These are phyloP conservation scores for Monilinia fructicola DNA, from an alignment of 2,329 filamentous ascomycete genomes.

Conservation along the genomic window DNA sequence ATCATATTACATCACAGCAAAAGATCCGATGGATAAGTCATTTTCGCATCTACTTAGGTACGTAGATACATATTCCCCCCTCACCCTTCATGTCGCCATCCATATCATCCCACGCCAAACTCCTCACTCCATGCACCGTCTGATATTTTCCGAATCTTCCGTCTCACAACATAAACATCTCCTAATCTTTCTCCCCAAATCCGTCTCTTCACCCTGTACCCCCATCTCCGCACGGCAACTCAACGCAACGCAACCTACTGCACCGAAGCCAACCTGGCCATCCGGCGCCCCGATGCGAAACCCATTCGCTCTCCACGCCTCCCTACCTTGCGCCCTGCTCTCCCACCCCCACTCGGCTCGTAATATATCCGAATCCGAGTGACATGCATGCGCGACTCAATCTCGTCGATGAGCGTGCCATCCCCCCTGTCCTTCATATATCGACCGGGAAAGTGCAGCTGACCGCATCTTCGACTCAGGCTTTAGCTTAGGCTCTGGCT, in stretches of 20 bases:
- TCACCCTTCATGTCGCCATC: not conserved
- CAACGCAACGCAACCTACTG: not conserved
- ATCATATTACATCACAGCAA: slow-evolving; percentile 1
- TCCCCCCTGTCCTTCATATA: not conserved
- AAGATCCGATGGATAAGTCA: not conserved
- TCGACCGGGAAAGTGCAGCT: not conserved
- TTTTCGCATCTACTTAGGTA: not conserved
- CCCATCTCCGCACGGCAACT: not conserved
- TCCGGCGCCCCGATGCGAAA: no score
- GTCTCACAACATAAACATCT: slow-evolving; percentile 2
- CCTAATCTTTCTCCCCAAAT: not conserved
- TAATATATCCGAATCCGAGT: not conserved
- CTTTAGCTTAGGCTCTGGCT: no score
- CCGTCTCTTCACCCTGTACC: not conserved
- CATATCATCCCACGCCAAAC: slow-evolving; percentile 4
- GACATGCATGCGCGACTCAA: not conserved
- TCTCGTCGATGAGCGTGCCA: not conserved
- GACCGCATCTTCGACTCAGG: not conserved
- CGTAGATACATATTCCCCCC: not conserved
- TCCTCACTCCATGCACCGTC: not conserved
- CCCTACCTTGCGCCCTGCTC: not conserved
- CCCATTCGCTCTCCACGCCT: not conserved
- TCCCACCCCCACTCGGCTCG: not conserved
- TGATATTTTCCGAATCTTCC: slow-evolving; percentile 1
- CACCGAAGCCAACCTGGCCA: no score